Percentiles rank a stretch among this genome's conserved stretches.
Conservation (phyloP, 2,329 filamentous ascomycete genomes). For the Ophiostoma himal-ulmi region DNA sequence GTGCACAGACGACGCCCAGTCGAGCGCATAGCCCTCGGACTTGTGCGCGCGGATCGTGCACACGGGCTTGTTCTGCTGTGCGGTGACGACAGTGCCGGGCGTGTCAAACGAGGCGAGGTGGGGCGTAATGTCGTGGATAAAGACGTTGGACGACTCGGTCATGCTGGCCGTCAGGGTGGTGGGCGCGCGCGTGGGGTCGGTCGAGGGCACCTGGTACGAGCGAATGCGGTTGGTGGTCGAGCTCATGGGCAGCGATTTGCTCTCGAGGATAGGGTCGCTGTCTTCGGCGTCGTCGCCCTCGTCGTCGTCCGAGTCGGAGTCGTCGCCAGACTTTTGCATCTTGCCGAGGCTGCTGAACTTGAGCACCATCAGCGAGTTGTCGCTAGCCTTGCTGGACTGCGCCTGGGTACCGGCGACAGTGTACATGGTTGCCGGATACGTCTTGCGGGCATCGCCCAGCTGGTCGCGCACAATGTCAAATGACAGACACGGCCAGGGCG, state of each 20-base stretch:
- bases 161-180: conserved; percentile 84
- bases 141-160: conserved; percentile 81
- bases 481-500: conserved; percentile 93
- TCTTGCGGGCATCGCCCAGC: conserved; percentile 80
- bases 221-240: conserved; percentile 94
- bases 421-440: conserved; percentile 94
- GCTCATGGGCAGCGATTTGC: conserved; percentile 75
- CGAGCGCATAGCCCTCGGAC: conserved; percentile 89
- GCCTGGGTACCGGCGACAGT: conserved; percentile 93
- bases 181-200: conserved; percentile 62
- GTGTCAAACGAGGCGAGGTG: conserved; percentile 86
- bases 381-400: conserved; percentile 63
- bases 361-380: conserved; percentile 93
- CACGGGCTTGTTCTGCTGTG: conserved; percentile 81
- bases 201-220: conserved; percentile 69
- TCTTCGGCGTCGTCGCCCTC: conserved; percentile 63
- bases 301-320: conserved; percentile 60
- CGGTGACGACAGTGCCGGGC: conserved; percentile 72
- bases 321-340: conserved; percentile 57
- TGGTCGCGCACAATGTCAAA: conserved; percentile 86
- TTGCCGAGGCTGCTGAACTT: conserved; percentile 88
- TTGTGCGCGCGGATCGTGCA: conserved; percentile 87
- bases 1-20: conserved; percentile 82
- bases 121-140: conserved; percentile 90
- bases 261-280: conserved; percentile 86